These are phyloP conservation scores for Solanum aculeatissimum DNA, from an alignment of 305 asterid species.

Conservation along the genomic window DNA sequence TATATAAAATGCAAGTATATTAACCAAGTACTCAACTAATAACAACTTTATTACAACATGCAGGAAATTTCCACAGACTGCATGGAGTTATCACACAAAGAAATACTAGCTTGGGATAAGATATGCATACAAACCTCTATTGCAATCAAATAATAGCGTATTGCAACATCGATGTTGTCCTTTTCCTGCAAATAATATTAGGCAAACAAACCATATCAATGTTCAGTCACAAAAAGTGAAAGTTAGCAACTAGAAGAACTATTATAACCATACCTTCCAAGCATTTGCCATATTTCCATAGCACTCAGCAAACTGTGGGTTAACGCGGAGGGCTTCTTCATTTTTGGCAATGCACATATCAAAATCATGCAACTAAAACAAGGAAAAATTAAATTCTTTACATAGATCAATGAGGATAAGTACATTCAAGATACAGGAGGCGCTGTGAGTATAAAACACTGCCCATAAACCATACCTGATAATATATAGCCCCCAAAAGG, in stretches of 20 bases:
- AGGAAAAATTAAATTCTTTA: background rate
- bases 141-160: conserved; percentile 88
- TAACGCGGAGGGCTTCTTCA: conserved; percentile 85
- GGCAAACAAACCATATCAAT: background rate
- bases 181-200: conserved; percentile 49
- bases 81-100: background rate
- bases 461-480: conserved; percentile 52
- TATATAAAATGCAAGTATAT: background rate
- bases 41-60: background rate
- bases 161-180: conserved; percentile 86
- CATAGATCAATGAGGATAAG: background rate
- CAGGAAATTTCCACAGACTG: background rate
- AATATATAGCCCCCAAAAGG: conserved; percentile 80
- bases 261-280: conserved; percentile 56
- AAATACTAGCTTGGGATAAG: background rate
- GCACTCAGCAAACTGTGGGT: conserved; percentile 96
- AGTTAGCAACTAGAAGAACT: conserved; percentile 1
- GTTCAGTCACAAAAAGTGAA: background rate
- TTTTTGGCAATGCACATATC: conserved; percentile 83
- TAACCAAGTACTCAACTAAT: background rate
- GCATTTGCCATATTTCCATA: conserved; percentile 99
- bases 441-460: background rate
- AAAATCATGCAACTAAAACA: conserved; percentile 72
- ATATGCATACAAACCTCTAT: conserved; percentile 63
- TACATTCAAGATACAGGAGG: background rate